phyloP scores from a whole-genome alignment of 352 stramenopile genomes.

The Blastocystis sp. region DNA sequence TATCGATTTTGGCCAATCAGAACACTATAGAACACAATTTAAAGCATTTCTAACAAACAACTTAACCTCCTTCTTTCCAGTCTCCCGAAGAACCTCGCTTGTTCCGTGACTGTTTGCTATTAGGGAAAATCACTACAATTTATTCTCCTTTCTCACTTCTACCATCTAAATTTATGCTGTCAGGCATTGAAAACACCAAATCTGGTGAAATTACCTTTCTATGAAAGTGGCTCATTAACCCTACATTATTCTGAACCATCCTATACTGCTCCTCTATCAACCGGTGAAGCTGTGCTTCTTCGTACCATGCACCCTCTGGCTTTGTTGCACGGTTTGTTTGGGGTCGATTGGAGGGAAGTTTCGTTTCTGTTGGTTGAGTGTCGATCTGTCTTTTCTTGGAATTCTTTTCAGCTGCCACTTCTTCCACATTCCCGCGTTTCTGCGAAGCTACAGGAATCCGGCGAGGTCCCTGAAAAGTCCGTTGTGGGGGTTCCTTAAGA shows the following conservation, averaged over 20 bases:
- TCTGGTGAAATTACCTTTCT: neutral
- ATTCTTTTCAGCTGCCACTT: neutral
- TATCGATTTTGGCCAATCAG: neutral
- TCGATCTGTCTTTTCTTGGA: neutral
- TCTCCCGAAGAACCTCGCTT: conserved; percentile 14
- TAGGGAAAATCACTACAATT: neutral
- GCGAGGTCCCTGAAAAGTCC: neutral
- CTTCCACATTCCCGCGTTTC: neutral
- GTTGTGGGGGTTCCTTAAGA: neutral
- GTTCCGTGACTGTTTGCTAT: neutral
- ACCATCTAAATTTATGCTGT: neutral
- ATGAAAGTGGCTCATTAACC: neutral
- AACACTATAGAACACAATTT: conserved; percentile 22
- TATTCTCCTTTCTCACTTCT: neutral
- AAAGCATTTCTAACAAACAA: neutral
- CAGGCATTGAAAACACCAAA: neutral
- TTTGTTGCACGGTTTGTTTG: neutral
- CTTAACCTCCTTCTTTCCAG: neutral
- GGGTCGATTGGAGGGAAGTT: conserved; percentile 12
- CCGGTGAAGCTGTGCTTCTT: neutral
- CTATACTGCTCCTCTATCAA: neutral
- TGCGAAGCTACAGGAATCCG: neutral
- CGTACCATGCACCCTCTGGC: neutral
- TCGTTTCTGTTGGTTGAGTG: neutral
- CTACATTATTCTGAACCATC: neutral